phyloP scores from a whole-genome alignment of 495 filamentous ascomycete genomes.

The Penicillium macrosclerotiorum region DNA sequence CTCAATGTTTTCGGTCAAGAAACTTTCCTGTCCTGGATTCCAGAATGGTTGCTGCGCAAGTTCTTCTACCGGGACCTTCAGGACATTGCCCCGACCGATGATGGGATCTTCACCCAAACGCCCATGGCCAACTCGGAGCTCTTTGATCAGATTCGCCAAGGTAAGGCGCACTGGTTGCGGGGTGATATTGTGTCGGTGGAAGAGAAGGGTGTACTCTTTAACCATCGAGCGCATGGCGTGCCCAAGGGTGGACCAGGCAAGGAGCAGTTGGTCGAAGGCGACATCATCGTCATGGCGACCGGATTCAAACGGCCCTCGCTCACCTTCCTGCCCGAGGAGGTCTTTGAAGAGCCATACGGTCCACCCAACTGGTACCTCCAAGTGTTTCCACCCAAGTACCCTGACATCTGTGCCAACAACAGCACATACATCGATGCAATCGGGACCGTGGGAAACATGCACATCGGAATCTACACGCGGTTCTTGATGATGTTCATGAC shows the following conservation, averaged over 20 bases:
- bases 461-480: constrained; percentile 85
- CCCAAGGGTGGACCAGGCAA: constrained; percentile 69
- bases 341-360: constrained; percentile 66
- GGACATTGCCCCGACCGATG: constrained; percentile 64
- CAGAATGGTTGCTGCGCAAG: constrained; percentile 68
- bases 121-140: constrained; percentile 85
- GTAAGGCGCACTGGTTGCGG: constrained; percentile 75
- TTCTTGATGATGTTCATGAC: constrained; percentile 83
- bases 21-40: constrained; percentile 71
- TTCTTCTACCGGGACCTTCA: constrained; percentile 86
- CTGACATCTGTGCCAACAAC: constrained; percentile 73
- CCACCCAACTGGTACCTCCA: constrained; percentile 89
- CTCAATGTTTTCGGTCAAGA: constrained; percentile 80
- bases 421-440: constrained; percentile 82
- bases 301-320: constrained; percentile 74
- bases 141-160: constrained; percentile 71
- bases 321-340: constrained; percentile 67
- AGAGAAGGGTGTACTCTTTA: constrained; percentile 65
- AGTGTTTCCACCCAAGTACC: constrained; percentile 65
- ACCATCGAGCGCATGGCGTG: constrained; percentile 66
- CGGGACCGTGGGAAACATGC: constrained; percentile 77
- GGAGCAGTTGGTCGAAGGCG: constrained; percentile 60
- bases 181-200: constrained; percentile 71
- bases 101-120: constrained; percentile 72
- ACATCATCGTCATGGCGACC: constrained; percentile 81